Conservation (phyloP, 2,329 filamentous ascomycete genomes). For the Cryoendolithus antarcticus region DNA sequence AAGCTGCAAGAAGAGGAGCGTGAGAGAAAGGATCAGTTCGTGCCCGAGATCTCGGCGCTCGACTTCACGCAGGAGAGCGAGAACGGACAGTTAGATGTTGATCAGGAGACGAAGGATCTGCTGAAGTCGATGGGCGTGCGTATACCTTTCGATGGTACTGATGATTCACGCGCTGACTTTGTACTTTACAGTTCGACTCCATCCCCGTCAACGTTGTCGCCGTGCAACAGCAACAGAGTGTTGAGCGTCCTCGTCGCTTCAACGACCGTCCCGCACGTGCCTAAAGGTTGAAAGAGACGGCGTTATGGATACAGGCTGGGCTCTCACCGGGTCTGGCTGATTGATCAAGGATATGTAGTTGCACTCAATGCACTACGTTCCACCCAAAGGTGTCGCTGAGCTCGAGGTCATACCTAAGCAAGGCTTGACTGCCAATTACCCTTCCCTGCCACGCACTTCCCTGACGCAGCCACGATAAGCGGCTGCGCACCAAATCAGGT, state of each 20-base stretch:
- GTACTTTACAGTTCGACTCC: conserved; percentile 65
- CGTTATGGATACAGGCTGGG: no score
- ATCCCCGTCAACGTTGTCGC: conserved; percentile 93
- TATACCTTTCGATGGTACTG: conserved; percentile 22
- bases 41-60: conserved; percentile 95
- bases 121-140: conserved; percentile 97
- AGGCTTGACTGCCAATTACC: no score
- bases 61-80: conserved; percentile 95
- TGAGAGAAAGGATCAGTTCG: conserved; percentile 99
- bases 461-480: no score
- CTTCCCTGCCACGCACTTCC: no score
- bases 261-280: conserved; percentile 40
- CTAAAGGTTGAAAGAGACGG: no score
- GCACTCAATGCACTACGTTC: no score
- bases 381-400: no score
- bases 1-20: conserved; percentile 99
- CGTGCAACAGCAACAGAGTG: conserved; percentile 76
- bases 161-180: not conserved
- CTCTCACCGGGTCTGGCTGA: no score
- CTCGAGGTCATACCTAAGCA: no score
- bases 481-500: no score
- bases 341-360: no score
- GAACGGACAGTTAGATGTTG: conserved; percentile 85
- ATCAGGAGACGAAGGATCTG: conserved; percentile 96
- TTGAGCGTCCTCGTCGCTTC: conserved; percentile 73